Evolutionary conservation across 2,329 filamentous ascomycete species (phyloP).

Genomic region (Pyricularia grisea): DNA sequence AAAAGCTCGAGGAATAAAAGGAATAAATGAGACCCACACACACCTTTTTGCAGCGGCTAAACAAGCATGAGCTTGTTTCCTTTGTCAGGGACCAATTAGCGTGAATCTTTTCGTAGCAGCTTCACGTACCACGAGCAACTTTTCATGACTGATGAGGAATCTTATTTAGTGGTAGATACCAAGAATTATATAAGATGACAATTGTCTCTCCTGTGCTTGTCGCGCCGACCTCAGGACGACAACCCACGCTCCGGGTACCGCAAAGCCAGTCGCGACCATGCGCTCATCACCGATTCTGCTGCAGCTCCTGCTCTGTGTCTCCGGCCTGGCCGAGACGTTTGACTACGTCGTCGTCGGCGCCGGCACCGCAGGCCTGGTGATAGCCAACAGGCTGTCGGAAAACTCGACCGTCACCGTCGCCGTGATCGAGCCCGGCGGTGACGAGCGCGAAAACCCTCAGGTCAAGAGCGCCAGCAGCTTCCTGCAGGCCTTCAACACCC

Average conservation of each 20-base stretch:
- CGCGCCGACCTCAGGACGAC: background rate
- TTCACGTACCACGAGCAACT: background rate
- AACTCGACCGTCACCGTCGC: conserved; percentile 22
- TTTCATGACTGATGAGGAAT: background rate
- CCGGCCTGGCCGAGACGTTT: conserved; percentile 8
- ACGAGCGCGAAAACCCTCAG: conserved; percentile 11
- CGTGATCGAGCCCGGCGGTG: conserved; percentile 23
- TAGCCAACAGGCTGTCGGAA: conserved; percentile 27
- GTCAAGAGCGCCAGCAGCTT: conserved; percentile 9
- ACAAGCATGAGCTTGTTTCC: background rate
- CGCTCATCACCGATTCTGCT: background rate
- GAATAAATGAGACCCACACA: background rate
- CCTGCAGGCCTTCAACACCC: conserved; percentile 4
- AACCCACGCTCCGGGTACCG: background rate
- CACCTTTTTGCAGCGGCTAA: background rate
- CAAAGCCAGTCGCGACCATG: background rate
- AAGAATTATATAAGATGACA: background rate
- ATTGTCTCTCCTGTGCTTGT: background rate
- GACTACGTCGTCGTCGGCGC: conserved; percentile 30
- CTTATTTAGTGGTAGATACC: background rate
- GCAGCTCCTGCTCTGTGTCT: background rate
- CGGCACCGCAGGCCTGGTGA: conserved; percentile 29
- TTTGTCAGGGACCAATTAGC: background rate
- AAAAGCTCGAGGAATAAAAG: background rate
- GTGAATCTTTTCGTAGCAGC: background rate